Base-by-base conservation (phyloP, 2,329 filamentous ascomycete genomes). In the Beauveria sp. region DNA sequence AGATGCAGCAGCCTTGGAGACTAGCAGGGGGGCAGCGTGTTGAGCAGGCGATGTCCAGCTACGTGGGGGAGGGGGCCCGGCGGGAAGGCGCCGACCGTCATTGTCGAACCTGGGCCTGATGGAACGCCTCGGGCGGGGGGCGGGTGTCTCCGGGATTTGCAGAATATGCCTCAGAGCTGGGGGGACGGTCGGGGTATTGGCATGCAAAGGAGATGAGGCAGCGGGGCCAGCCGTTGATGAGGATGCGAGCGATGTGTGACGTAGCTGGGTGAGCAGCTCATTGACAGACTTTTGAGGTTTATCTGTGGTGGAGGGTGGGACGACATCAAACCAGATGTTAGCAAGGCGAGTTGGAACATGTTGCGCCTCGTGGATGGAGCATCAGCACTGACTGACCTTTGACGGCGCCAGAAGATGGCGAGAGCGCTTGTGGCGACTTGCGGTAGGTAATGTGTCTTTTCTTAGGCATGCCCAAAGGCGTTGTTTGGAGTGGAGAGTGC, bases 371-470 rank as follows among this genome's bases (percentile, higher is more conserved):
- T 31, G 8, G 4, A 31, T 38, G 34, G 20, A 12, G 34, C 31
- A 45, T 34, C 31, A 8, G 26, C 28, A 46, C 24, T 43, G 9
- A 50, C 46, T 51, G 20, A 61, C 59, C 40, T 38, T 62, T 62
- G 61, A n/a, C 46, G 1, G 48, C 48, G 24, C 54, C 20, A 40
- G 61, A 45, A 20, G 80, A 77, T 66, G 83, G 79, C 67, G 83
- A 81, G 64, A 80, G 81, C 67, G 57, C 42, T 53, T 62, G 43
- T 28, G 75, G 79, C 66, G 84, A 84, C 72, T 86, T 87, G 66
- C 83, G 83, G 68, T 81, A 84, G 69, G 77, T 77, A 66, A 80
- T 76, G 61, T 82, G 80, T 73, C 83, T 79, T 79, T 86, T 87
- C 78, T 86, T 87, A 74, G 85, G 83, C 85, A 88, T 88, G 64